Conservation (phyloP, 371 early-diverging fungal genomes). For the Mucor sp. region DNA sequence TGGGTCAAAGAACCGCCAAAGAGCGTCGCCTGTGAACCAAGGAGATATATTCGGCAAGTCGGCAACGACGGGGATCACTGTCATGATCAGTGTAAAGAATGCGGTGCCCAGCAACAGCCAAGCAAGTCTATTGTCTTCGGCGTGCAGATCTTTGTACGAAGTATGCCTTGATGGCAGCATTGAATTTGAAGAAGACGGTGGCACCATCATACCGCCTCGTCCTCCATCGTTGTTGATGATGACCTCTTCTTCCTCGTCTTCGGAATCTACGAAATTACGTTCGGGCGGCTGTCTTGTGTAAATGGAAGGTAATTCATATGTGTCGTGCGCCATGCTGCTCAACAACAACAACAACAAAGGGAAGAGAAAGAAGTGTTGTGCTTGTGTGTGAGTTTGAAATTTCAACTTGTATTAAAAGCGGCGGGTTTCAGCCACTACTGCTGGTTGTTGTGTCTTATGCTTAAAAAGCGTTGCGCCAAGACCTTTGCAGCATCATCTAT, state of each 20-base stretch:
- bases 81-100: conserved; percentile 40
- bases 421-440: no score
- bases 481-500: no score
- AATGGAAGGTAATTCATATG: conserved; percentile 38
- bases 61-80: conserved; percentile 40
- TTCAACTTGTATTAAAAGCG: no score
- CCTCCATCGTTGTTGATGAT: background rate
- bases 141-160: conserved; percentile 13
- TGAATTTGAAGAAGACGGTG: background rate
- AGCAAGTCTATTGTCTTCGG: conserved; percentile 30
- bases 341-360: no score
- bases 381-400: no score
- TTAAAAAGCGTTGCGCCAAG: no score
- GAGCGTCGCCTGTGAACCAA: conserved; percentile 47
- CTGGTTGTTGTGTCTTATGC: no score
- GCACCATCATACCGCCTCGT: background rate
- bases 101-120: conserved; percentile 37
- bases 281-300: conserved; percentile 17
- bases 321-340: conserved; percentile 20
- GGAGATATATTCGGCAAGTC: conserved; percentile 31
- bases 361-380: no score
- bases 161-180: background rate
- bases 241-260: conserved; percentile 18
- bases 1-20: conserved; percentile 51
- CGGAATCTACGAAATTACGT: conserved; percentile 10